These are phyloP conservation scores for Ganoderma lingzhi DNA, from an alignment of 1,284 basidiomycete genomes.

Conservation along the genomic window DNA sequence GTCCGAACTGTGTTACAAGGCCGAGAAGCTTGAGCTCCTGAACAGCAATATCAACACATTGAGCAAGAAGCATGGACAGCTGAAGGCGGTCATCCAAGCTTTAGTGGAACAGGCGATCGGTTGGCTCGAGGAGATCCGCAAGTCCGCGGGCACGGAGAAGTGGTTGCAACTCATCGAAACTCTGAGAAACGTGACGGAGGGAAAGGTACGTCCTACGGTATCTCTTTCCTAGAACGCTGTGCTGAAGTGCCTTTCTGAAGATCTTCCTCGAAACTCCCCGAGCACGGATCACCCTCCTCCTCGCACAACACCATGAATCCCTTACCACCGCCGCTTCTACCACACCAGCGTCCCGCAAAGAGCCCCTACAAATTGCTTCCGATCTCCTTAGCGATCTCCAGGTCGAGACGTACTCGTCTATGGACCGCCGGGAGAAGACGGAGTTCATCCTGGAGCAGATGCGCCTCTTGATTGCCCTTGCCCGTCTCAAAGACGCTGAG, in stretches of 20 bases:
- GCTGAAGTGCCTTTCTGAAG: slow-evolving; percentile 49
- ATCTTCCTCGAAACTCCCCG: slow-evolving; percentile 98
- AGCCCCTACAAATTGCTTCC: slow-evolving; percentile 83
- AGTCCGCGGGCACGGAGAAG: slow-evolving; percentile 71
- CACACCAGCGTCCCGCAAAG: slow-evolving; percentile 57
- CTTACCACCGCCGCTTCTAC: slow-evolving; percentile 55
- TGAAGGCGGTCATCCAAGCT: slow-evolving; percentile 89
- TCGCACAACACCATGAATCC: slow-evolving; percentile 86
- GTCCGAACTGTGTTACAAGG: slow-evolving; percentile 76
- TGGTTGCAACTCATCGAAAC: slow-evolving; percentile 93
- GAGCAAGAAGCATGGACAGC: slow-evolving; percentile 97
- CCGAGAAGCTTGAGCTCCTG: slow-evolving; percentile 73
- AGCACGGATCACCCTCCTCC: slow-evolving; percentile 89
- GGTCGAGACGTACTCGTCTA: slow-evolving; percentile 98
- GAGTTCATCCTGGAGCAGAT: slow-evolving; percentile 99
- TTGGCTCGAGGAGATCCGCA: slow-evolving; percentile 81
- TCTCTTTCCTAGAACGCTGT: neutral
- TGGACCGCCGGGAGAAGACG: slow-evolving; percentile 98
- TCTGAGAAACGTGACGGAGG: slow-evolving; percentile 92
- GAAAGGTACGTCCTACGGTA: slow-evolving; percentile 72
- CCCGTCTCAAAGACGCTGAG: slow-evolving; percentile 72
- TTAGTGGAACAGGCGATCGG: slow-evolving; percentile 89
- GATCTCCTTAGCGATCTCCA: slow-evolving; percentile 95
- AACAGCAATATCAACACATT: slow-evolving; percentile 80
- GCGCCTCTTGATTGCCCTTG: slow-evolving; percentile 82